Evolutionary conservation across 768 basidiomycete genomes (phyloP).

Genomic region (Boletus rubroflammeus): DNA sequence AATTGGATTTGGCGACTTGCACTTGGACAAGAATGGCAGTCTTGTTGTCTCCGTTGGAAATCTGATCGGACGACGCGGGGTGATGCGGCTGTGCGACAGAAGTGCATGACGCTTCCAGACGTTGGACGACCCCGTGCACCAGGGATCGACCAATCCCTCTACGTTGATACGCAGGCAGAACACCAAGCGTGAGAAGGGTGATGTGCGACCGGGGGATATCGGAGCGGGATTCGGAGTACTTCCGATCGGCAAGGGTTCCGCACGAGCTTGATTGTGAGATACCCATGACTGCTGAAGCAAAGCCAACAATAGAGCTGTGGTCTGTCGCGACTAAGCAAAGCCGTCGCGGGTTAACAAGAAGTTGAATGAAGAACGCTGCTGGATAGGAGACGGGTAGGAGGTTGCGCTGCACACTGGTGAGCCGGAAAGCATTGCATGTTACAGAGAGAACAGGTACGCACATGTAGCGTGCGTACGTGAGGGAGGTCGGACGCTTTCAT

Average conservation of each 20-base stretch:
- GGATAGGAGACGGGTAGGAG: slow-evolving; percentile 30
- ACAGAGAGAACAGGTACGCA: slow-evolving; percentile 4
- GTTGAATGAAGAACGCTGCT: slow-evolving; percentile 30
- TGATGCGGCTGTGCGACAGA: neutral
- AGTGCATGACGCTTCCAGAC: slow-evolving; percentile 14
- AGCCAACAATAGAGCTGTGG: slow-evolving; percentile 21
- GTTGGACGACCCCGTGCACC: slow-evolving; percentile 27
- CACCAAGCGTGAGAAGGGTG: slow-evolving; percentile 32
- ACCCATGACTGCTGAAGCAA: slow-evolving; percentile 26
- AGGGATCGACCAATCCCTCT: slow-evolving; percentile 29
- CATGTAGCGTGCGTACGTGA: slow-evolving; percentile 27
- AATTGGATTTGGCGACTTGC: slow-evolving; percentile 27
- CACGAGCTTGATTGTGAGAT: neutral
- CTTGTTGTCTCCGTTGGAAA: slow-evolving; percentile 3
- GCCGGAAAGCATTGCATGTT: neutral
- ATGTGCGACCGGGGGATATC: slow-evolving; percentile 12
- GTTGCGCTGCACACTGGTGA: slow-evolving; percentile 14
- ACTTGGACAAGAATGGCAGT: slow-evolving; percentile 24
- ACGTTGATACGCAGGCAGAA: slow-evolving; percentile 26
- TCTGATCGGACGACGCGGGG: neutral
- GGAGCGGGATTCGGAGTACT: neutral
- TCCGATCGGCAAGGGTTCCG: neutral
- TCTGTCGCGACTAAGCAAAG: slow-evolving; percentile 31
- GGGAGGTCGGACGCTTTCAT: slow-evolving; percentile 31
- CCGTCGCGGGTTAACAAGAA: slow-evolving; percentile 27